Conservation (phyloP, 371 early-diverging fungal species). For the Mucor irregularis region DNA sequence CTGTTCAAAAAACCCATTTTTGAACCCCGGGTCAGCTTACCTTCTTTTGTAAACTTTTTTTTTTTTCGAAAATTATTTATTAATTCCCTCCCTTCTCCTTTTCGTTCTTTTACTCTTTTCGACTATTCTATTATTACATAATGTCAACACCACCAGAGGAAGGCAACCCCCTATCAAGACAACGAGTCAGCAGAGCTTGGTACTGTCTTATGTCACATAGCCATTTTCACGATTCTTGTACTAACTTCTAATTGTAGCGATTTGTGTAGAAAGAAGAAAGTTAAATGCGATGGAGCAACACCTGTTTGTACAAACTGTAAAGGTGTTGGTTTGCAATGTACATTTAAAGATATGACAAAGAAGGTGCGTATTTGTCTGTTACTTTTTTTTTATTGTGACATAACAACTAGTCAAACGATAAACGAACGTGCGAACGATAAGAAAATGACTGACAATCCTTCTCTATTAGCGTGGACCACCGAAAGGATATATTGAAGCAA, state of each 20-base stretch:
- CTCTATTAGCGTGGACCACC: conserved; percentile 67
- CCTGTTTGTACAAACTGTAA: conserved; percentile 59
- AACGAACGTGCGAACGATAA: no score
- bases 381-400: not conserved
- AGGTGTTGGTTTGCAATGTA: conserved; percentile 39
- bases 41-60: conserved; percentile 3
- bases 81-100: not conserved
- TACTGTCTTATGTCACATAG: conserved; percentile 15
- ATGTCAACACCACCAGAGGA: conserved; percentile 12
- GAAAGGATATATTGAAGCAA: conserved; percentile 76
- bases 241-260: conserved; percentile 51
- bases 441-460: no score
- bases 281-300: conserved; percentile 61
- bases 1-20: not conserved
- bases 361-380: conserved; percentile 24
- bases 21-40: not conserved
- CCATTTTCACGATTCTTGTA: not conserved
- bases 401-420: not conserved
- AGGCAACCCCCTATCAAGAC: conserved; percentile 16
- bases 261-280: conserved; percentile 64
- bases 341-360: conserved; percentile 47
- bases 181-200: conserved; percentile 55
- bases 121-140: not conserved
- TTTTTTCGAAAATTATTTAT: not conserved
- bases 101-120: not conserved